Percentiles rank a stretch among this genome's conserved stretches.
These are phyloP conservation scores for Sarcomyxa edulis DNA, from an alignment of 768 basidiomycete genomes.

Conservation along the genomic window DNA sequence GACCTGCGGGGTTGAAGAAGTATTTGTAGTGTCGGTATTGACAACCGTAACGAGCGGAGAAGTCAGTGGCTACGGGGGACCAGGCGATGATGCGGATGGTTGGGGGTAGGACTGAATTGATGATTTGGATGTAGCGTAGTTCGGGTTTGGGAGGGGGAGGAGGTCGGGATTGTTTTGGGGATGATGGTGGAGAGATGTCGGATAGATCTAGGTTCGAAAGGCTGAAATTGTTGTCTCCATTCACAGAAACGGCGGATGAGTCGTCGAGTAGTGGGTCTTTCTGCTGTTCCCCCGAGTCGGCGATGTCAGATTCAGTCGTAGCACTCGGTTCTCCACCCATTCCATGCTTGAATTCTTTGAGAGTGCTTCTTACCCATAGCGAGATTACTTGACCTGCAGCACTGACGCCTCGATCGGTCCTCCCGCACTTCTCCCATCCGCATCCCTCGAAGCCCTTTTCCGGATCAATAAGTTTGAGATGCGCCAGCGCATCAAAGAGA, in stretches of 20 bases:
- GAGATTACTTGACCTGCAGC: conserved; percentile 91
- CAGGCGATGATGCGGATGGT: conserved; percentile 91
- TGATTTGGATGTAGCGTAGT: conserved; percentile 68
- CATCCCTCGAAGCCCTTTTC: conserved; percentile 77
- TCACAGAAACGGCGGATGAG: not conserved
- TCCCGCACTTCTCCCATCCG: conserved; percentile 86
- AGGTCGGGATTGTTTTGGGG: conserved; percentile 8
- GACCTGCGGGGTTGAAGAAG: conserved; percentile 70
- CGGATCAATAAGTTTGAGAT: conserved; percentile 71
- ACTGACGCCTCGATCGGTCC: conserved; percentile 95
- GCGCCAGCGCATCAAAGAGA: conserved; percentile 73
- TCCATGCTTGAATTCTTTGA: conserved; percentile 17
- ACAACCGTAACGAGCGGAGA: conserved; percentile 90
- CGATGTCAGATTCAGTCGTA: not conserved
- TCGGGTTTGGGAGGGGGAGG: conserved; percentile 33
- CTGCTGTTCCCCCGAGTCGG: not conserved
- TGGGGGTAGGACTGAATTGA: conserved; percentile 85
- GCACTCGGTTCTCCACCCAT: not conserved
- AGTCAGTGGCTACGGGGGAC: conserved; percentile 76
- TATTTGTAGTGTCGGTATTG: conserved; percentile 93
- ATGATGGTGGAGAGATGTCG: conserved; percentile 4
- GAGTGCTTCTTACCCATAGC: conserved; percentile 80
- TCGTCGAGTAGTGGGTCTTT: not conserved
- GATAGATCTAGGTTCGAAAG: not conserved
- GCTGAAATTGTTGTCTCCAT: not conserved